Evolutionary conservation across 2,329 filamentous ascomycete genomes (phyloP).

Genomic region (Apiospora pterosperma): DNA sequence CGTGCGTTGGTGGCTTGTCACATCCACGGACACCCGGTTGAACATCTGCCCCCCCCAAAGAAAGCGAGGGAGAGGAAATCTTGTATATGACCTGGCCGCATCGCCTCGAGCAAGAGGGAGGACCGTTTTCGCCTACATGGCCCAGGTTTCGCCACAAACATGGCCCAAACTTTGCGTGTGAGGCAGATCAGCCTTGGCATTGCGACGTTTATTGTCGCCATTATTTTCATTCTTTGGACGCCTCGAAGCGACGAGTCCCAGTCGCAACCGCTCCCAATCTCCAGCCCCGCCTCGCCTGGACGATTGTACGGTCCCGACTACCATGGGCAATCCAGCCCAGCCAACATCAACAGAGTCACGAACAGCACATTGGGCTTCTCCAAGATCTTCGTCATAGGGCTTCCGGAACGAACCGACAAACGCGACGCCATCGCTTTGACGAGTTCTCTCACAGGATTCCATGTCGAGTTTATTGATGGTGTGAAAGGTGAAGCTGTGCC

Average conservation of each 20-base stretch:
- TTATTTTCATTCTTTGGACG: neutral
- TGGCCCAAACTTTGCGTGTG: constrained; percentile 1
- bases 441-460: constrained; percentile 37
- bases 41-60: neutral
- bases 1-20: neutral
- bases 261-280: neutral
- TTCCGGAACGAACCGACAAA: constrained; percentile 45
- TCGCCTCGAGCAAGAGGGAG: neutral
- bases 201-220: neutral
- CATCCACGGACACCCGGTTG: neutral
- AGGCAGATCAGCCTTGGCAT: neutral
- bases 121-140: neutral
- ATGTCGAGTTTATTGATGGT: constrained; percentile 41
- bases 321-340: neutral
- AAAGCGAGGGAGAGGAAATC: too few species aligned
- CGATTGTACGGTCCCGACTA: neutral
- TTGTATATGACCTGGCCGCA: neutral
- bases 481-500: constrained; percentile 35
- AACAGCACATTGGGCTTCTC: constrained; percentile 27
- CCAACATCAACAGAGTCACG: constrained; percentile 12
- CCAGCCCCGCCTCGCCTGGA: neutral
- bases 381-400: constrained; percentile 37
- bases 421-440: constrained; percentile 44
- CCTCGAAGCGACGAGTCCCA: neutral
- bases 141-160: neutral